phyloP scores from a whole-genome alignment of 306 rosid species.

The Clitoria ternatea region DNA sequence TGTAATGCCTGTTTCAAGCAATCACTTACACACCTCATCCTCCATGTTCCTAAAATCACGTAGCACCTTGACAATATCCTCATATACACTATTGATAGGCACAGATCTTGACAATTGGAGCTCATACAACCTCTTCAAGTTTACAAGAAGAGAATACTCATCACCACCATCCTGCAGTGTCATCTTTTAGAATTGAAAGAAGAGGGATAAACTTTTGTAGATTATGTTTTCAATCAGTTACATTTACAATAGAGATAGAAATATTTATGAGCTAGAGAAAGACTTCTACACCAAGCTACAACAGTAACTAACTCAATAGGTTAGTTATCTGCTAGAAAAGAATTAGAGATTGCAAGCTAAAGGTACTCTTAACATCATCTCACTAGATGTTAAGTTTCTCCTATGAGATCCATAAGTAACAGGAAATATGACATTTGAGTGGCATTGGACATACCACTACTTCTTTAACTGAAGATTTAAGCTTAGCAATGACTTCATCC shows the following conservation, averaged over 20 bases:
- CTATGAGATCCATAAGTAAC: constrained; percentile 21
- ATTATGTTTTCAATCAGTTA: no score
- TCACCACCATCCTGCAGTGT: constrained; percentile 88
- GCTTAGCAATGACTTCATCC: constrained; percentile 70
- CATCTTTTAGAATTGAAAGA: no score
- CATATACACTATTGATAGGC: constrained; percentile 57
- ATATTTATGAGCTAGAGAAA: no score
- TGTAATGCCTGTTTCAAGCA: constrained; percentile 18
- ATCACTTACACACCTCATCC: constrained; percentile 62
- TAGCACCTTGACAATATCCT: constrained; percentile 62
- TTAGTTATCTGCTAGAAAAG: no score
- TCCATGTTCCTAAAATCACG: constrained; percentile 61
- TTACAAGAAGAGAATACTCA: constrained; percentile 94
- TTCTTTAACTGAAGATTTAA: constrained; percentile 75
- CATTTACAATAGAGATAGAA: no score
- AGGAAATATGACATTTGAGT: constrained; percentile 6
- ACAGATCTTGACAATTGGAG: constrained; percentile 70
- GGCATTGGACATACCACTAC: constrained; percentile 56
- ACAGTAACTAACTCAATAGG: no score
- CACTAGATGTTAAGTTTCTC: constrained; percentile 27
- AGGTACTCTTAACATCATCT: no score
- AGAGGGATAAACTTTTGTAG: no score
- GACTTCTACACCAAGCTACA: no score
- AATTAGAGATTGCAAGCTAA: no score
- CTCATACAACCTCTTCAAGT: constrained; percentile 87